Conservation (phyloP, 1,139 yeast genomes). For the Hyphopichia burtonii region DNA sequence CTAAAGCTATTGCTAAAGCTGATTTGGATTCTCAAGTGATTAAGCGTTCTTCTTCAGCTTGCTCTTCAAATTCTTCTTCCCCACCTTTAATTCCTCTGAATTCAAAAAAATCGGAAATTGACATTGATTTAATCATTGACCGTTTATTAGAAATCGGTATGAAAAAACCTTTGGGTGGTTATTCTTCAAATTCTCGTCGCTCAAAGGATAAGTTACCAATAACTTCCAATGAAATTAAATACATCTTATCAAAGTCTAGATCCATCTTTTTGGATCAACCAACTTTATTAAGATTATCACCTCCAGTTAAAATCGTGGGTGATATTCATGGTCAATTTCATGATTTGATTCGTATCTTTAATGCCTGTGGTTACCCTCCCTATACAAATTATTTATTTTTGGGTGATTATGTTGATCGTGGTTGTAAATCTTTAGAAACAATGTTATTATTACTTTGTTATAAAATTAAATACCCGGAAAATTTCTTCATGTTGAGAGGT, state of each 20-base stretch:
- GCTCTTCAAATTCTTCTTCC: slow-evolving; percentile 24
- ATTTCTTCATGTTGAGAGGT: slow-evolving; percentile 79
- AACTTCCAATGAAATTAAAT: slow-evolving; percentile 56
- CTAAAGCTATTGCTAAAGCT: slow-evolving; percentile 2
- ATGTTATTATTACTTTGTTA: slow-evolving; percentile 68
- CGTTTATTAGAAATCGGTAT: slow-evolving; percentile 49
- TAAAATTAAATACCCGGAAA: slow-evolving; percentile 80
- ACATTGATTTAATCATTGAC: slow-evolving; percentile 57
- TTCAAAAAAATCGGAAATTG: slow-evolving; percentile 24
- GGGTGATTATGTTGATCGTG: slow-evolving; percentile 88
- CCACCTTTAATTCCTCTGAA: slow-evolving; percentile 23
- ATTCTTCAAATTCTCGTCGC: slow-evolving; percentile 21
- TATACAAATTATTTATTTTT: slow-evolving; percentile 73
- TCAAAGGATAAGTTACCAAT: slow-evolving; percentile 44
- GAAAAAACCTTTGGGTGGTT: slow-evolving; percentile 16
- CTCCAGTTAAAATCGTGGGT: slow-evolving; percentile 86
- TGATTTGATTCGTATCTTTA: slow-evolving; percentile 72
- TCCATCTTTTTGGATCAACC: slow-evolving; percentile 77
- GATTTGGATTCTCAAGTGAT: background rate
- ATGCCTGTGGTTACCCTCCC: slow-evolving; percentile 80
- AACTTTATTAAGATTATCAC: slow-evolving; percentile 67
- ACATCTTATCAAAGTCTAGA: slow-evolving; percentile 65
- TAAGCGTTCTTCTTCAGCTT: slow-evolving; percentile 5
- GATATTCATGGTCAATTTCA: slow-evolving; percentile 85
- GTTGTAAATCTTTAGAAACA: slow-evolving; percentile 80